Evolutionary conservation across 2,329 filamentous ascomycete genomes (phyloP).

Genomic region (Arachnopeziza araneosa): DNA sequence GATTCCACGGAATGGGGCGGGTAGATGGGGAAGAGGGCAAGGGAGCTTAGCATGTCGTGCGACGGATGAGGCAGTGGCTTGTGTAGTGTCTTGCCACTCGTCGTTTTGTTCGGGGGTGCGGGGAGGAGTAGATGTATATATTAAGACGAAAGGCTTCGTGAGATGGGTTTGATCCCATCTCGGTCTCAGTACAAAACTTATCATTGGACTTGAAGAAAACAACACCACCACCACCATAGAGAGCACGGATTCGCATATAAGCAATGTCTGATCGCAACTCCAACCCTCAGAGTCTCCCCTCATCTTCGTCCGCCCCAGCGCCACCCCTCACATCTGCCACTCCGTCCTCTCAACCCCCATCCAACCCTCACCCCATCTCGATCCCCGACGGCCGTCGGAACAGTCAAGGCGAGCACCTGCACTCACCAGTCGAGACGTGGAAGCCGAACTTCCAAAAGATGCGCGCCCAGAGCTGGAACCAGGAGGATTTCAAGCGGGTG

Average conservation of each 20-base stretch:
- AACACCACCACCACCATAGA: too few relatives aligned
- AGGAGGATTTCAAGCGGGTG: slow-evolving; percentile 26
- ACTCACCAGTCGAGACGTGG: slow-evolving; percentile 22
- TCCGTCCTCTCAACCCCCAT: background rate
- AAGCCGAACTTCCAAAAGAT: slow-evolving; percentile 15
- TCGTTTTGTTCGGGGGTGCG: too few relatives aligned
- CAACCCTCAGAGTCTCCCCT: too few relatives aligned
- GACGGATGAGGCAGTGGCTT: background rate
- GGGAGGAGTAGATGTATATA: too few relatives aligned
- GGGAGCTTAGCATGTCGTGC: background rate
- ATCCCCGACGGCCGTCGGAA: slow-evolving; percentile 24
- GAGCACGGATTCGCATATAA: too few relatives aligned
- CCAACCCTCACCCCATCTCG: background rate
- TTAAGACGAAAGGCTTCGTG: too few relatives aligned
- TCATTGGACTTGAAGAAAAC: too few relatives aligned
- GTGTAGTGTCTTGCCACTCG: too few relatives aligned
- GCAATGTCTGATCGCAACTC: too few relatives aligned
- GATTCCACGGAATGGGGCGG: background rate
- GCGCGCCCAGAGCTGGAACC: slow-evolving; percentile 24
- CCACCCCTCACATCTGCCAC: background rate
- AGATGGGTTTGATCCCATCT: too few relatives aligned
- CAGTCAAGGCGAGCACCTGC: slow-evolving; percentile 18
- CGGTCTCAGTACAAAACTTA: too few relatives aligned
- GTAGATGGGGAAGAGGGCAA: background rate
- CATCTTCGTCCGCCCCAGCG: too few relatives aligned